Evolutionary conservation across 768 basidiomycete species (phyloP).

Genomic region (Termitomyces sp.): DNA sequence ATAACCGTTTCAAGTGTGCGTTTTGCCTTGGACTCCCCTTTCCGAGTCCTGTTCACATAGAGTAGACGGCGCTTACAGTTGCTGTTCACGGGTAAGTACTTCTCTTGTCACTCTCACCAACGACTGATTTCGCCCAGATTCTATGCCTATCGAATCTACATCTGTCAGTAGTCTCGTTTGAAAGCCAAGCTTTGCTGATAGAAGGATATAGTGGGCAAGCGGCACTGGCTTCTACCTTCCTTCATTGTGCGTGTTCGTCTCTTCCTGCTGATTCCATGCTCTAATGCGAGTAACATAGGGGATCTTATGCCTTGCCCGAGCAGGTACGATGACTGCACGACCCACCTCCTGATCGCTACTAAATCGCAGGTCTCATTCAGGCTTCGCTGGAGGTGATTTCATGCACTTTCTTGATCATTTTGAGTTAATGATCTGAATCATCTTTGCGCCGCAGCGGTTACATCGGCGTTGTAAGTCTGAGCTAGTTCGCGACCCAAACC

Average conservation of each 20-base stretch:
- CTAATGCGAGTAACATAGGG: background rate
- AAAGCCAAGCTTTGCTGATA: background rate
- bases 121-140: background rate
- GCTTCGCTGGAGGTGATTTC: background rate
- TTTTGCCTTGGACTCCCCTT: background rate
- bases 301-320: background rate
- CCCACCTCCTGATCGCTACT: background rate
- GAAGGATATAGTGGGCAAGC: background rate
- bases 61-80: background rate
- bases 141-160: constrained; percentile 1
- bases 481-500: background rate
- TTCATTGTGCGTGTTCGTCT: background rate
- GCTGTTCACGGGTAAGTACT: background rate
- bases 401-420: background rate
- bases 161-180: background rate
- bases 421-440: background rate
- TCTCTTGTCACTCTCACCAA: background rate
- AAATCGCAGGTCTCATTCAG: background rate
- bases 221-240: background rate
- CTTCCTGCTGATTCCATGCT: background rate
- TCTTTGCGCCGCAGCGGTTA: background rate
- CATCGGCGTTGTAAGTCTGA: constrained; percentile 2
- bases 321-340: background rate
- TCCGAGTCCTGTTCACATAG: background rate
- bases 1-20: background rate